Evolutionary conservation across 1,284 basidiomycete genomes (phyloP).

Genomic region (Rhodofomes roseus): DNA sequence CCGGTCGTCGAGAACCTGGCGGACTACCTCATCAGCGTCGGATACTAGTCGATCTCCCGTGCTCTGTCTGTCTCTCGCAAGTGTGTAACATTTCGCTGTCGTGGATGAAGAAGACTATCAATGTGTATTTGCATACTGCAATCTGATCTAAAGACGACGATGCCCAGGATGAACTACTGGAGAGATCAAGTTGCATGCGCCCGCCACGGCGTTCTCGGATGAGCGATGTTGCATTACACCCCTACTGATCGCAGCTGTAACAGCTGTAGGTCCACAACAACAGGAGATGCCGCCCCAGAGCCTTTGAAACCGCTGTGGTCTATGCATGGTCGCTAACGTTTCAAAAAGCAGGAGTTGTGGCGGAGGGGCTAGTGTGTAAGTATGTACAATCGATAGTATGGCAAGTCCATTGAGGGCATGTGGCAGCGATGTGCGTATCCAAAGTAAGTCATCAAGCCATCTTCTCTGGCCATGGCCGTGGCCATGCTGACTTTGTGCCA

Average conservation of each 20-base stretch:
- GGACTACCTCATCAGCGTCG: constrained; percentile 73
- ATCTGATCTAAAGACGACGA: neutral
- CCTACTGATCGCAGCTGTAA: neutral
- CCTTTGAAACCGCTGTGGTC: too few relatives aligned
- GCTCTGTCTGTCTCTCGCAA: neutral
- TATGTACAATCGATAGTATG: neutral
- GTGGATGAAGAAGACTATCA: constrained; percentile 6
- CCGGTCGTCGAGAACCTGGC: constrained; percentile 72
- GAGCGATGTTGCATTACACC: neutral
- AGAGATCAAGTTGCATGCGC: neutral
- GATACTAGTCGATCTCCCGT: constrained; percentile 37
- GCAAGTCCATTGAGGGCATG: neutral
- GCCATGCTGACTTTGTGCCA: neutral
- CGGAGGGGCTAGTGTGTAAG: too few relatives aligned
- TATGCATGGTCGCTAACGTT: too few relatives aligned
- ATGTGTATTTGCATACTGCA: constrained; percentile 6
- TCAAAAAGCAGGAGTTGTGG: too few relatives aligned
- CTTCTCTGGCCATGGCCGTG: neutral
- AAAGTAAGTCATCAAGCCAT: neutral
- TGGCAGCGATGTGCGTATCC: neutral
- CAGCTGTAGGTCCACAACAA: neutral
- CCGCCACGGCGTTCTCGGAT: neutral
- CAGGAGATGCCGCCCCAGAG: too few relatives aligned
- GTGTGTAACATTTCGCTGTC: constrained; percentile 1
- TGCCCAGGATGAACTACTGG: neutral